A percentile compares a stretch with the other conserved stretches of the same genome.
These are phyloP conservation scores for Chenopodium suecicum DNA, from an alignment of 148 eudicot genomes.

Conservation along the genomic window DNA sequence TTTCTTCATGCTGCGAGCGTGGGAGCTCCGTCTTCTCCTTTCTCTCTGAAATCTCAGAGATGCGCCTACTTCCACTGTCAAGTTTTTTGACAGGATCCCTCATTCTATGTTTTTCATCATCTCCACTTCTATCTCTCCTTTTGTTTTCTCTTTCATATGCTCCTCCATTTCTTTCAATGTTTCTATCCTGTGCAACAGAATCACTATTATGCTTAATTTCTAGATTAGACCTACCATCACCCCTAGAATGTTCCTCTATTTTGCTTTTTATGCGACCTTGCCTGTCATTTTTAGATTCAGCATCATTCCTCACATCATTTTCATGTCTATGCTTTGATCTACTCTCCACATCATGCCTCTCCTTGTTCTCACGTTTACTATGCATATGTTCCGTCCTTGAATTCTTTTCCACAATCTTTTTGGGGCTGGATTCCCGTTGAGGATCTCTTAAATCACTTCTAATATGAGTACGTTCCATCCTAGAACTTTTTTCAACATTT, in stretches of 20 bases:
- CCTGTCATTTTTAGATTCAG: constrained; percentile 36
- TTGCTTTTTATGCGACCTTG: constrained; percentile 38
- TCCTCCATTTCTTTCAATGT: constrained; percentile 32
- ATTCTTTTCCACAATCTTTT: constrained; percentile 41
- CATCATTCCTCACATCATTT: constrained; percentile 18
- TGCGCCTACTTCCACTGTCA: constrained; percentile 46
- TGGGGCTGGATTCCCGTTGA: constrained; percentile 33
- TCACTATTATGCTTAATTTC: constrained; percentile 43
- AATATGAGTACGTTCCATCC: constrained; percentile 33
- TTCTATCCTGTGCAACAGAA: constrained; percentile 29
- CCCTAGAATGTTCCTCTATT: constrained; percentile 35
- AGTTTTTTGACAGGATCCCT: constrained; percentile 44
- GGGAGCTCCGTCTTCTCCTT: constrained; percentile 45
- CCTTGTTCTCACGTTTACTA: constrained; percentile 37
- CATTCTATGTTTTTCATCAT: constrained; percentile 48
- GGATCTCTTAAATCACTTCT: constrained; percentile 36
- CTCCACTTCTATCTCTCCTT: constrained; percentile 48
- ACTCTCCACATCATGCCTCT: constrained; percentile 34
- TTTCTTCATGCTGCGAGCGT: constrained; percentile 42
- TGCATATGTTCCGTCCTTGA: constrained; percentile 32
- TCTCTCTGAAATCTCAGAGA: constrained; percentile 39
- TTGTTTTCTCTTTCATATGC: constrained; percentile 52
- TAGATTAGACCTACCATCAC: constrained; percentile 39
- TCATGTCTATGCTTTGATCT: constrained; percentile 36
- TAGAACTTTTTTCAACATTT: constrained; percentile 38